Percentiles rank a stretch among this genome's conserved stretches.
Conservation (phyloP, 768 basidiomycete genomes). For the Rhodotorula taiwanensis region DNA sequence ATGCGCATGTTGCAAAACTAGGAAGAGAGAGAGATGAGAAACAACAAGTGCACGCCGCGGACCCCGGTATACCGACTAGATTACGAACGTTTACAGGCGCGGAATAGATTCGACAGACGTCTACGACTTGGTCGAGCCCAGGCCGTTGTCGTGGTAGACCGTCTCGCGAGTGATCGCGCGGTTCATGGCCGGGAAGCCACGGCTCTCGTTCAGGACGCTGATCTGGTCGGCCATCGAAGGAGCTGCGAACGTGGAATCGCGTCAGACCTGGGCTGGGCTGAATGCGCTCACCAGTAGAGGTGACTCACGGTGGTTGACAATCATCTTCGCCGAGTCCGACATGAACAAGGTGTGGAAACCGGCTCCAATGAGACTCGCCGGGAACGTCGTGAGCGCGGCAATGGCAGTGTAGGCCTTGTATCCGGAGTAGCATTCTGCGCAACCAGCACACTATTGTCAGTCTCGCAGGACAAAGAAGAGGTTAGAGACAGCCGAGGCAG, state of each 20-base stretch:
- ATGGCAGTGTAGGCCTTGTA: slow-evolving; percentile 20
- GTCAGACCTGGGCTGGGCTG: neutral
- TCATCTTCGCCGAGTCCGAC: slow-evolving; percentile 6
- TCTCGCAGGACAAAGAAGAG: neutral
- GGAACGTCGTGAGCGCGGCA: slow-evolving; percentile 27
- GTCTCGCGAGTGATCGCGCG: slow-evolving; percentile 24
- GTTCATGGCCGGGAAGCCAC: slow-evolving; percentile 9
- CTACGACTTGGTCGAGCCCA: neutral
- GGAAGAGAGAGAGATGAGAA: too few relatives aligned
- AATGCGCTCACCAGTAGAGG: neutral
- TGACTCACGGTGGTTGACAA: neutral
- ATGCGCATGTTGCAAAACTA: too few relatives aligned
- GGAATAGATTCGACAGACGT: too few relatives aligned
- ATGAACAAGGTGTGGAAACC: slow-evolving; percentile 31
- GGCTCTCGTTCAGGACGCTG: slow-evolving; percentile 19
- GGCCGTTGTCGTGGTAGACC: slow-evolving; percentile 14
- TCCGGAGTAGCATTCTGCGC: too few relatives aligned
- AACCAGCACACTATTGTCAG: too few relatives aligned
- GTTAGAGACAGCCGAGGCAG: neutral
- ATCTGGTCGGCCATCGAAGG: slow-evolving; percentile 12
- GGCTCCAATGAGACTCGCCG: slow-evolving; percentile 22
- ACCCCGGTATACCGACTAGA: too few relatives aligned
- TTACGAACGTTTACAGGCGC: too few relatives aligned
- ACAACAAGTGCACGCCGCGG: too few relatives aligned
- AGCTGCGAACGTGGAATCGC: slow-evolving; percentile 10